These are phyloP conservation scores for Cyclaneusma minus DNA, from an alignment of 2,329 filamentous ascomycete genomes.

Conservation along the genomic window DNA sequence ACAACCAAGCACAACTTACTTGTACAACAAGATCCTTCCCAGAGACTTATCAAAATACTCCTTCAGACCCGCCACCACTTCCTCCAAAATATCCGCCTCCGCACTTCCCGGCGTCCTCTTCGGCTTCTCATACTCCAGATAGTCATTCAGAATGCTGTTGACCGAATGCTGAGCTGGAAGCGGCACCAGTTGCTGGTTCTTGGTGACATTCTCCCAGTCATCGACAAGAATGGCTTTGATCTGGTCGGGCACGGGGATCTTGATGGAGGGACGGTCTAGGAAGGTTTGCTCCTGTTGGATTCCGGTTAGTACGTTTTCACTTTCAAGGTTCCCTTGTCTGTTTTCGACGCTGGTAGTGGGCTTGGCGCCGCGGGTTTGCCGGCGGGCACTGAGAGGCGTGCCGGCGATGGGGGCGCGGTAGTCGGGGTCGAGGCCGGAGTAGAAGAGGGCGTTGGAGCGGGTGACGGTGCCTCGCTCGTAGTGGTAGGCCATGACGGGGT, in stretches of 20 bases:
- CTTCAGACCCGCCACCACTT: conserved; percentile 70
- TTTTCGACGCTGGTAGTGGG: too few species aligned
- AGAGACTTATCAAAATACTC: conserved; percentile 92
- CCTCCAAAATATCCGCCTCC: conserved; percentile 74
- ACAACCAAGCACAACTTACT: conserved; percentile 35
- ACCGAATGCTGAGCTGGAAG: conserved; percentile 67
- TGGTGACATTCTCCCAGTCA: conserved; percentile 98
- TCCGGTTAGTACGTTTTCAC: too few species aligned
- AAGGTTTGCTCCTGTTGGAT: conserved; percentile 93
- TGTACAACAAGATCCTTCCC: conserved; percentile 76
- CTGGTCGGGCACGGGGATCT: conserved; percentile 72
- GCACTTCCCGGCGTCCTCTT: conserved; percentile 50
- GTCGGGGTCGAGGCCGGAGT: conserved; percentile 1
- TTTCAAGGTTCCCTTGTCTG: too few species aligned
- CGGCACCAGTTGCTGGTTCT: conserved; percentile 78
- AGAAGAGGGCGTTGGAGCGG: background rate
- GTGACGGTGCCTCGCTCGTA: conserved; percentile 4
- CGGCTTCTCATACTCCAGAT: conserved; percentile 52
- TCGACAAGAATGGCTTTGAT: conserved; percentile 89
- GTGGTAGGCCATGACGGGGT: conserved; percentile 9
- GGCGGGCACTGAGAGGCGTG: conserved; percentile 1
- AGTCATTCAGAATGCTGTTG: conserved; percentile 65
- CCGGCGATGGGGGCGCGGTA: conserved; percentile 10
- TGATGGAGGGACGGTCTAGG: conserved; percentile 68
- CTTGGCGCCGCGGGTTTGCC: too few species aligned